Base-by-base conservation (phyloP, 768 basidiomycete species). In the Epithele typhae region DNA sequence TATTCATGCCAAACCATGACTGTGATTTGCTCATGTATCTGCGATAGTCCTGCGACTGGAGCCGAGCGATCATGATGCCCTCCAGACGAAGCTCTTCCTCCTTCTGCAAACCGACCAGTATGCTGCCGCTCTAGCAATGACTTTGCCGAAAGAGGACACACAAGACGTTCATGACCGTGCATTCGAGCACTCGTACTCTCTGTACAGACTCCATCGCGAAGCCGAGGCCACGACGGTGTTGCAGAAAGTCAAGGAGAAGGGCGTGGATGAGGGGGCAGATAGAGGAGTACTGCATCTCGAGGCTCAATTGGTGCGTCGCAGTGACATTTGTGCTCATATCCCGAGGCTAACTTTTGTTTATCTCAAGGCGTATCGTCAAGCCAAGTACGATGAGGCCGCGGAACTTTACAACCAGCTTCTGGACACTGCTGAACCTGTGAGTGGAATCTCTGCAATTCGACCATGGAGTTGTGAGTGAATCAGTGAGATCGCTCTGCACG, bases 51-150 rank as follows among this genome's bases (percentile, higher is more conserved):
- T 93, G 36, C 71, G 76, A 15, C 66, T 92, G 24, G 73, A 79
- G 32, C 81, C 87, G 24, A 63, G 65, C 4, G 86, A 90, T 60
- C 56, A 63, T n/a, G 83, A 92, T 57, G 88, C 89, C 3, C 66
- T 78, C 24, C 82, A 87, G 60, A 87, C 92, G 10, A 91, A 92
- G 61, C 69, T 94, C n/a, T 92, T 90, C 65, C 68, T 95, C 25
- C 74, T 93, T 27, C 69, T 95, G 39, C 92, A 95, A 57, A 90
- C 84, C 1, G 93, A 94, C 61, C 84, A 84, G 49, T 91, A 93
- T 58, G 65, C 72, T 5, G 59, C 73, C 11, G 92, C 93, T 3
- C 71, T 95, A 8, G 64, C 70, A 3, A 68, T 92, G 35, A n/a
- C n/a, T n/a, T n/a, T n/a, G n/a, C n/a, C n/a, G n/a, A n/a, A n/a